These are phyloP conservation scores for Epichloe scottii DNA, from an alignment of 2,329 filamentous ascomycete genomes.

Conservation along the genomic window DNA sequence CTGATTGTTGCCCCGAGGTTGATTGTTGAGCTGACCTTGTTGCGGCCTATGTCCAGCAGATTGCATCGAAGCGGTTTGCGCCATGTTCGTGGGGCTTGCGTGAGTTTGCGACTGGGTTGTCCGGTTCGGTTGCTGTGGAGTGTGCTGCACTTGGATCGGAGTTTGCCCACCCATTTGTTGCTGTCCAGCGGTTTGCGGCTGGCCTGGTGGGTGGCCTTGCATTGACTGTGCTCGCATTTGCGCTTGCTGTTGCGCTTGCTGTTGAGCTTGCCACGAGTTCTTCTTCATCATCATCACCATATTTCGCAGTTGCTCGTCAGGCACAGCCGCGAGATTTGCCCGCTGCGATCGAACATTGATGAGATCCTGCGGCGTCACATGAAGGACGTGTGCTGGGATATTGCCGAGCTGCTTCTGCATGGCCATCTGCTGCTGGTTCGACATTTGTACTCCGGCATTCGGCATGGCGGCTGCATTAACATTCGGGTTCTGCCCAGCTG, in stretches of 20 bases:
- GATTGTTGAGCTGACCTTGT: constrained; percentile 13
- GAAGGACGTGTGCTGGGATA: constrained; percentile 20
- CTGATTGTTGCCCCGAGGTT: constrained; percentile 13
- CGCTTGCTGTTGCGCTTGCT: constrained; percentile 16
- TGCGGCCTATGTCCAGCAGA: constrained; percentile 18
- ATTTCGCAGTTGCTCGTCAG: constrained; percentile 22
- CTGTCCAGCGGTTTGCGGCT: constrained; percentile 9
- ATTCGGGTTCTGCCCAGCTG: constrained; percentile 18
- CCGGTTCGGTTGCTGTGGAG: constrained; percentile 35
- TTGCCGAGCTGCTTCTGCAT: constrained; percentile 15
- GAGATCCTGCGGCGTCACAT: constrained; percentile 22
- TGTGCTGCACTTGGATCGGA: constrained; percentile 28
- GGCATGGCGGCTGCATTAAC: constrained; percentile 12
- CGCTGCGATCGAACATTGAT: constrained; percentile 17
- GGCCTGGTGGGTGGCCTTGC: constrained; percentile 12
- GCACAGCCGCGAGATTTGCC: constrained; percentile 15
- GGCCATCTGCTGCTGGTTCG: constrained; percentile 14
- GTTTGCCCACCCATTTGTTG: constrained; percentile 9
- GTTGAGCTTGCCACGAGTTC: constrained; percentile 19
- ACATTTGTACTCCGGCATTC: constrained; percentile 14
- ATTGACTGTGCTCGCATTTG: constrained; percentile 9
- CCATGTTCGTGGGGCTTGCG: constrained; percentile 28
- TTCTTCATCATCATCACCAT: constrained; percentile 23
- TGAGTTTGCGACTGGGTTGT: constrained; percentile 26
- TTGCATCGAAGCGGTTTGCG: constrained; percentile 24